These are phyloP conservation scores for Vigna radiata DNA, from an alignment of 306 rosid species.

Conservation along the genomic window DNA sequence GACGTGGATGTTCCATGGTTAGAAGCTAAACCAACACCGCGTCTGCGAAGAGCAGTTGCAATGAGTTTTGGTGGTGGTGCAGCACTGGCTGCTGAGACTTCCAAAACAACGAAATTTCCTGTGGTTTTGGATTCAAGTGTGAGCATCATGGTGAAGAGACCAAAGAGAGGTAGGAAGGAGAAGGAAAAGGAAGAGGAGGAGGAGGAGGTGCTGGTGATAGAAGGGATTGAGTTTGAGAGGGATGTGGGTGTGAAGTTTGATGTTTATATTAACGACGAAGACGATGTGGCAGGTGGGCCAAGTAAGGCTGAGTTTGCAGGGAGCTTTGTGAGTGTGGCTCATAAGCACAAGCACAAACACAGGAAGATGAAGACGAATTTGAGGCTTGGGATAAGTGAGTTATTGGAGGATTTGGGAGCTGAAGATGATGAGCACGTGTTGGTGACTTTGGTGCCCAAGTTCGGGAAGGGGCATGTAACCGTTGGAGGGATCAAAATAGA, in stretches of 20 bases:
- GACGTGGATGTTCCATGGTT: conserved; percentile 74
- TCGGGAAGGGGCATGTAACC: conserved; percentile 48
- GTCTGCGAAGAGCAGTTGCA: neutral
- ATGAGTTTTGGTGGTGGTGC: conserved; percentile 12
- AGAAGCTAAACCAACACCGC: conserved; percentile 55
- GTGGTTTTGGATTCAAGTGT: conserved; percentile 49
- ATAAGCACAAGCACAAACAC: conserved; percentile 49
- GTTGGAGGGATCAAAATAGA: conserved; percentile 63
- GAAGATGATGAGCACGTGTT: conserved; percentile 75
- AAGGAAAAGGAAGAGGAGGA: conserved; percentile 55
- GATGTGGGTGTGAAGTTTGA: conserved; percentile 63
- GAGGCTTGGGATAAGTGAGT: conserved; percentile 64
- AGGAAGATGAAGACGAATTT: conserved; percentile 46
- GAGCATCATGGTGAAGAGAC: conserved; percentile 63
- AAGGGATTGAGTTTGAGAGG: conserved; percentile 70
- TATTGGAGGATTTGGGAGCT: conserved; percentile 80
- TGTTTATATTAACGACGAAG: conserved; percentile 76
- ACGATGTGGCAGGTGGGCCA: conserved; percentile 53
- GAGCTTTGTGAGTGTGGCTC: conserved; percentile 80
- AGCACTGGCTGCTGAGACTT: conserved; percentile 40
- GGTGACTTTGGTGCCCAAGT: conserved; percentile 75
- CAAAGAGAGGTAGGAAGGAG: conserved; percentile 54
- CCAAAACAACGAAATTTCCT: conserved; percentile 45
- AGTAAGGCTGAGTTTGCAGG: conserved; percentile 79
- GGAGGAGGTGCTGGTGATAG: conserved; percentile 64